phyloP scores from a whole-genome alignment of 2,329 filamentous ascomycete species.

The Phyllosticta citriasiana region DNA sequence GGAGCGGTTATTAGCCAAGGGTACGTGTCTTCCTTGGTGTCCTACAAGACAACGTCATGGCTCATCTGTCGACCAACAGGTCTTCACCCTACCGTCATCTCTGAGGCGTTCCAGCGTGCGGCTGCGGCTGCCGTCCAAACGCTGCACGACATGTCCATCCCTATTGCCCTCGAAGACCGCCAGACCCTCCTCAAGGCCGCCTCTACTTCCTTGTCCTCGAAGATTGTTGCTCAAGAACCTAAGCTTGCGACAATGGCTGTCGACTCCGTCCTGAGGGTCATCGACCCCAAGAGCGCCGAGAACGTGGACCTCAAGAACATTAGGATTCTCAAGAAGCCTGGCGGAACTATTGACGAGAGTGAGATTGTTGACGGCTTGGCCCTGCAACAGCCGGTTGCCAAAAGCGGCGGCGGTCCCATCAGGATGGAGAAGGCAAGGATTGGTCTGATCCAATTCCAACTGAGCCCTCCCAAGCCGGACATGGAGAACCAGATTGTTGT shows the following conservation, averaged over 20 bases:
- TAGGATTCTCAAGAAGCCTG: constrained; percentile 92
- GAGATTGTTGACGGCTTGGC: constrained; percentile 94
- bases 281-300: constrained; percentile 88
- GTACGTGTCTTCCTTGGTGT: constrained; percentile 24
- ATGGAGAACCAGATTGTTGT: constrained; percentile 99
- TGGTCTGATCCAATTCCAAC: constrained; percentile 95
- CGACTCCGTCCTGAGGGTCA: constrained; percentile 89
- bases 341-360: constrained; percentile 95
- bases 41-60: background rate
- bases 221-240: constrained; percentile 96
- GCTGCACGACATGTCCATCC: constrained; percentile 90
- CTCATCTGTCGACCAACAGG: constrained; percentile 22
- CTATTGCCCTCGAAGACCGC: constrained; percentile 80
- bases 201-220: constrained; percentile 93
- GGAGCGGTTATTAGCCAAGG: constrained; percentile 81
- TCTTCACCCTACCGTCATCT: constrained; percentile 95
- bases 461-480: constrained; percentile 96
- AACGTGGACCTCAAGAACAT: constrained; percentile 97
- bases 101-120: constrained; percentile 92
- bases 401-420: constrained; percentile 81
- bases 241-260: constrained; percentile 97
- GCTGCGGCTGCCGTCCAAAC: constrained; percentile 80
- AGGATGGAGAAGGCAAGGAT: constrained; percentile 97
- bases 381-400: constrained; percentile 83
- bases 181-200: constrained; percentile 89